These are phyloP conservation scores for Aspergillus mulundensis DNA, from an alignment of 495 filamentous ascomycete genomes.

Conservation along the genomic window DNA sequence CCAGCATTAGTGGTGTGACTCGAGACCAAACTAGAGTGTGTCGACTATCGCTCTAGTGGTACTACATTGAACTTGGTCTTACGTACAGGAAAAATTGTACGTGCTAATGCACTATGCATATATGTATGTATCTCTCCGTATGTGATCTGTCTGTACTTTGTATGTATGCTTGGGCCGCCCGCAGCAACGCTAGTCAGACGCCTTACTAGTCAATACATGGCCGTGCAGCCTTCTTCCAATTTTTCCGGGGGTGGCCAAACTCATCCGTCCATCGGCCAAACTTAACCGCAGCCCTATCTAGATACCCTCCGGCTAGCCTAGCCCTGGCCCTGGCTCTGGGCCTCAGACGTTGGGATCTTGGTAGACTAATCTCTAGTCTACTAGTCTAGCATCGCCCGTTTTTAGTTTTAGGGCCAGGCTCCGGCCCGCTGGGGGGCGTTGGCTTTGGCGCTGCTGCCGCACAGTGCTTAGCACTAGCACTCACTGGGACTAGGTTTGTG, in stretches of 20 bases:
- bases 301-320: no score
- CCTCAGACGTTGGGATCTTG: no score
- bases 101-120: not conserved
- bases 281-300: not conserved
- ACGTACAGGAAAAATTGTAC: not conserved
- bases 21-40: not conserved
- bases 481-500: not conserved
- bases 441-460: not conserved
- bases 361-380: no score
- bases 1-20: constrained; percentile 5
- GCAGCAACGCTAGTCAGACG: not conserved
- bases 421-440: not conserved
- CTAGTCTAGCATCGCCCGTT: no score
- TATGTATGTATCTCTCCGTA: no score
- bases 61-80: not conserved
- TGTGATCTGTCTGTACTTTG: not conserved
- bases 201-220: not conserved
- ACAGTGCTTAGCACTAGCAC: not conserved
- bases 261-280: not conserved
- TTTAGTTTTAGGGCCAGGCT: no score
- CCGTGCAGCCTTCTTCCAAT: not conserved
- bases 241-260: not conserved
- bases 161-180: not conserved
- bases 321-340: no score
- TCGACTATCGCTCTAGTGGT: not conserved